Percentiles rank a stretch among this genome's conserved stretches.
These are phyloP conservation scores for Pilaira anomala DNA, from an alignment of 192 early-diverging fungal genomes.

Conservation along the genomic window DNA sequence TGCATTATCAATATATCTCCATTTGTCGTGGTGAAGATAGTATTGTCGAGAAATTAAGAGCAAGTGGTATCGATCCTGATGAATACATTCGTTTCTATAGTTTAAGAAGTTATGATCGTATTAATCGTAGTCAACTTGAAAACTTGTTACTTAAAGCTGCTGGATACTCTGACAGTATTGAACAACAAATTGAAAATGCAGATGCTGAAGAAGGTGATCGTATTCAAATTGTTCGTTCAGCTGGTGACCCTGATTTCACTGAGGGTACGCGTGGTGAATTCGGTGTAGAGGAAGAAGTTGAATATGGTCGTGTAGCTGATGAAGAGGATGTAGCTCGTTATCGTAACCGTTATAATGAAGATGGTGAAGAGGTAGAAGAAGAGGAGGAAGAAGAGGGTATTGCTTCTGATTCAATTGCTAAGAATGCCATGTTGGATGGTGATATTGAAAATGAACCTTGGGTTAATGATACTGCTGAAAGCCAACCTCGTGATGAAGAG, in stretches of 20 bases:
- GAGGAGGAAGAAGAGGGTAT: slow-evolving; percentile 5
- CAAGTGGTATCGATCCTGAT: slow-evolving; percentile 52
- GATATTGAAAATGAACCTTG: slow-evolving; percentile 26
- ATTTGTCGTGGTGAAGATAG: slow-evolving; percentile 78
- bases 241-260: slow-evolving; percentile 30
- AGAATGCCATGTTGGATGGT: slow-evolving; percentile 28
- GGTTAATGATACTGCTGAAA: slow-evolving; percentile 18
- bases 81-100: slow-evolving; percentile 79
- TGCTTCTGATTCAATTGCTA: slow-evolving; percentile 17
- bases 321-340: slow-evolving; percentile 8
- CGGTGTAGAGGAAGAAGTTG: slow-evolving; percentile 22
- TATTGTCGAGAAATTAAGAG: slow-evolving; percentile 55
- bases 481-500: slow-evolving; percentile 9
- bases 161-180: slow-evolving; percentile 16
- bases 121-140: slow-evolving; percentile 39
- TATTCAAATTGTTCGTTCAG: slow-evolving; percentile 19
- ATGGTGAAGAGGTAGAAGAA: background rate
- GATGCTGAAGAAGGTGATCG: slow-evolving; percentile 9
- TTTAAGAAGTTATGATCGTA: slow-evolving; percentile 75
- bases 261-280: slow-evolving; percentile 18
- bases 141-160: slow-evolving; percentile 19
- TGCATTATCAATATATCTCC: slow-evolving; percentile 81
- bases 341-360: background rate
- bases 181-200: slow-evolving; percentile 5
- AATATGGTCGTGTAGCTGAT: slow-evolving; percentile 26